These are phyloP conservation scores for Hypoxylon fragiforme DNA, from an alignment of 495 filamentous ascomycete species.

Conservation along the genomic window DNA sequence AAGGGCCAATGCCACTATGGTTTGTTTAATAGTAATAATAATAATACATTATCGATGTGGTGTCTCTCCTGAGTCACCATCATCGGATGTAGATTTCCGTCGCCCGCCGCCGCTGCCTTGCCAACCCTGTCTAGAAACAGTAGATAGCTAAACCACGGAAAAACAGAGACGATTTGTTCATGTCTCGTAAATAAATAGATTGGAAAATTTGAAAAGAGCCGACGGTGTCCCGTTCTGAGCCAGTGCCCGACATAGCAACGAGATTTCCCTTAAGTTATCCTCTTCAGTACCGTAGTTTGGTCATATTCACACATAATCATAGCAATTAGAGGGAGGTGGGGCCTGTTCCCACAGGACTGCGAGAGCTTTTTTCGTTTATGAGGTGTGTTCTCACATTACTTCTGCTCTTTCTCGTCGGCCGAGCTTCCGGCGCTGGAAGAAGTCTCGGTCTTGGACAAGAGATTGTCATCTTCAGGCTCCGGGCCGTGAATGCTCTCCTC, in stretches of 20 bases:
- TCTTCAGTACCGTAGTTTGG: slow-evolving; percentile 6
- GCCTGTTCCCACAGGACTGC: background rate
- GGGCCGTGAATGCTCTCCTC: slow-evolving; percentile 78
- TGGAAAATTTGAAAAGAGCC: too few relatives aligned
- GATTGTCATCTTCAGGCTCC: slow-evolving; percentile 50
- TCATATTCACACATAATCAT: slow-evolving; percentile 28
- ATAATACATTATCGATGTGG: slow-evolving; percentile 24
- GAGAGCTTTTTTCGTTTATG: slow-evolving; percentile 1
- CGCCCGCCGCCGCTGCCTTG: too few relatives aligned
- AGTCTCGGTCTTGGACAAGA: slow-evolving; percentile 57
- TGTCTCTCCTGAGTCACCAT: slow-evolving; percentile 7
- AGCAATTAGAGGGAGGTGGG: slow-evolving; percentile 22
- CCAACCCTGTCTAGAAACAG: slow-evolving; percentile 12
- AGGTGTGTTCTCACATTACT: slow-evolving; percentile 9
- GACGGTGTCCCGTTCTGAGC: too few relatives aligned
- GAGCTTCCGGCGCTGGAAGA: slow-evolving; percentile 49
- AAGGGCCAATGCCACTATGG: slow-evolving; percentile 16
- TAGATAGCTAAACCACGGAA: slow-evolving; percentile 10
- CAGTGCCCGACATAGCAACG: too few relatives aligned
- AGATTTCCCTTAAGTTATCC: slow-evolving; percentile 8
- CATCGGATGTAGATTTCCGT: slow-evolving; percentile 8
- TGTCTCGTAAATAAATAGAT: slow-evolving; percentile 16
- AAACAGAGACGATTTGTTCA: slow-evolving; percentile 24
- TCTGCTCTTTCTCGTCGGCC: slow-evolving; percentile 42
- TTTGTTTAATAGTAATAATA: slow-evolving; percentile 1